Percentiles rank a stretch among this genome's conserved stretches.
Conservation (phyloP, 495 filamentous ascomycete genomes). For the Sphaerosporella brunnea region DNA sequence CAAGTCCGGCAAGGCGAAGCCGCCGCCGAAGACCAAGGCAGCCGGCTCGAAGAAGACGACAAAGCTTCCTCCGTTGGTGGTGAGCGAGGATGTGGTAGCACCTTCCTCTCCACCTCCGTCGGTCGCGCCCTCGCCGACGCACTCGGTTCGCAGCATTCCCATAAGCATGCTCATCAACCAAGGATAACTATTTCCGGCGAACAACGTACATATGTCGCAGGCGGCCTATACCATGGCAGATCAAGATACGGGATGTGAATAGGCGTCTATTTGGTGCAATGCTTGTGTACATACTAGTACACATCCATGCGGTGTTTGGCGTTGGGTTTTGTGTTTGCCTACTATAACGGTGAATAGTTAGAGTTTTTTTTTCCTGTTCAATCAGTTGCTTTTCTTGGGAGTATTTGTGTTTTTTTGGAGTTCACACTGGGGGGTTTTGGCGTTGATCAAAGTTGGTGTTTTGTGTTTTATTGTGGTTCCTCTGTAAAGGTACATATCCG, state of each 20-base stretch:
- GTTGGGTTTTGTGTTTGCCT: background rate
- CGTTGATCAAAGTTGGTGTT: too few relatives aligned
- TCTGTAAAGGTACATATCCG: too few relatives aligned
- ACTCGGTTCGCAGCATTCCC: background rate
- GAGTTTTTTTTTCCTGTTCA: background rate
- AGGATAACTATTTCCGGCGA: too few relatives aligned
- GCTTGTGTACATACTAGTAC: too few relatives aligned
- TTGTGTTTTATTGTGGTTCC: too few relatives aligned
- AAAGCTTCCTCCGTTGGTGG: background rate
- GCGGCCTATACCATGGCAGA: too few relatives aligned
- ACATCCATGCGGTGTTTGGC: too few relatives aligned
- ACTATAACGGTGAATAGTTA: background rate
- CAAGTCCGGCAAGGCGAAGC: background rate
- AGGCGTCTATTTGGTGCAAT: too few relatives aligned
- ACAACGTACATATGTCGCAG: too few relatives aligned
- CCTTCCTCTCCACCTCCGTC: background rate
- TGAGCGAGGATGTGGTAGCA: background rate
- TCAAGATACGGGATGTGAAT: too few relatives aligned
- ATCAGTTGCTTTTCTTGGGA: background rate
- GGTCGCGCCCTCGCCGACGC: background rate
- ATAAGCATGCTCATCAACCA: constrained; percentile 1
- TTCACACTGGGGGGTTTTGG: too few relatives aligned
- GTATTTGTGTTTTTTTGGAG: background rate
- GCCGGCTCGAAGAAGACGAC: background rate
- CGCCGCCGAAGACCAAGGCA: background rate